Base-by-base conservation (phyloP, 495 filamentous ascomycete species). In the Mytilinidion resinicola region DNA sequence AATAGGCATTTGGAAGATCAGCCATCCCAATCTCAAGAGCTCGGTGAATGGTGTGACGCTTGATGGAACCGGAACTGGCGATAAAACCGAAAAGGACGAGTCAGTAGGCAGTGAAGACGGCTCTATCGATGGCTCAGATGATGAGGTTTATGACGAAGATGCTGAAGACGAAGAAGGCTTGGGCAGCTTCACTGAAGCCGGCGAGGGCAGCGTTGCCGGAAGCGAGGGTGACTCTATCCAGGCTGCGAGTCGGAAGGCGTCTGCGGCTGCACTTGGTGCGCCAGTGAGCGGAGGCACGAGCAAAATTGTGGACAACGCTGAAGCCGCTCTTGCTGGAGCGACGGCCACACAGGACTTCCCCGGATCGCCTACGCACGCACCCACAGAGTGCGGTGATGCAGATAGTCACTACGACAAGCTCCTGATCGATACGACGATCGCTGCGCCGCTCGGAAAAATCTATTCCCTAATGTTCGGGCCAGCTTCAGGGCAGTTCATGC, bases 1-100 rank as follows among this genome's bases (percentile, higher is more conserved):
- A 70, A 87, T 97, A 68, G 91, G 91, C 49, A 96, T 99, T 55
- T 99, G 93, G 93, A 96, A 95, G 67, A 85, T 96, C 41, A 92
- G 88, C 35, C 93, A 97, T 68, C 92, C 95, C 7, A 84, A 87
- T 60, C 71, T 99, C 15, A 87, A 91, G 67, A 92, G 88, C 69
- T 90, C 89, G 34, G 76, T 91, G 7, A 96, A 96, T 60, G 91
- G 93, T 9, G 90, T 91, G 35, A 78, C 84, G 19, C 77, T 96
- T 0, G 85, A 87, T 54, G 86, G 86, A 51, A 80, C 85, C 34
- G 89, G 88, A 1, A 90, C 88, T 5, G 86, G 84, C 41, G 90
- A 96, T 70, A 92, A 92, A 71, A 95, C 89, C 4, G 90, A 93
- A 64, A 95, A 95, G 72, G 77, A 85, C 46, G 89, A 88, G 17